Evolutionary conservation across 805 yeast species (phyloP), one percentile per base, ranked within the genome.

Genomic region (Candida broadrunensis): DNA sequence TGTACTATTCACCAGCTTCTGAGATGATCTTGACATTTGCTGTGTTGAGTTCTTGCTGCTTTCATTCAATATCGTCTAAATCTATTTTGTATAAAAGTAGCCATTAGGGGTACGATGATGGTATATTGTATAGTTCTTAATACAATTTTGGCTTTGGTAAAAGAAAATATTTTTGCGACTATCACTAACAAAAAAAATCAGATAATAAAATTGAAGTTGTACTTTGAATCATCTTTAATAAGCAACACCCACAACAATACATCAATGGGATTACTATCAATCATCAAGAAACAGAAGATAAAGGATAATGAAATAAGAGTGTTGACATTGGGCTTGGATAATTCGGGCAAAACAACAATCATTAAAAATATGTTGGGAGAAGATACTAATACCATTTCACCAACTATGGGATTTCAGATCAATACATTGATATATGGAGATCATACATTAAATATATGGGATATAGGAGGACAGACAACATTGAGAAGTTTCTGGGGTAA

Each of bases 351-450:
- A 59, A 85, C 97, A 2, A 86, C 97, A 0, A 76, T 91, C 2
- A 83, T 89, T 17, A 80, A 81, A 43, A 56, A 68, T 15, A 55
- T 87, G 13, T 67, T 84, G 62, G 47, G 69, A 19, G 66, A 73
- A 47, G 79, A 80, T 43, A 70, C 75, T 5, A 51, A 58, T 6
- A 67, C 66, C n/a, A 80, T 89, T 5, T 75, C 87, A 8, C 97
- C 98, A 0, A 90, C 98, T 0, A 76, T 90, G 73, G 98, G 98
- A 13, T 91, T 90, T 61, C 83, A 80, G 51, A 91, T 90, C 47
- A 74, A 78, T 36, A 79, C 90, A 1, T 52, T 85, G 1, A 52
- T 58, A 1, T 62, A 68, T 46, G 45, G 60, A 2, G 72, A 66
- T 3, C 73, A 61, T 49, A 72, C 70, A 29, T 55, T 85, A 38